Conservation (phyloP, 192 early-diverging fungal species). For the Rhizophagus prolifer region DNA sequence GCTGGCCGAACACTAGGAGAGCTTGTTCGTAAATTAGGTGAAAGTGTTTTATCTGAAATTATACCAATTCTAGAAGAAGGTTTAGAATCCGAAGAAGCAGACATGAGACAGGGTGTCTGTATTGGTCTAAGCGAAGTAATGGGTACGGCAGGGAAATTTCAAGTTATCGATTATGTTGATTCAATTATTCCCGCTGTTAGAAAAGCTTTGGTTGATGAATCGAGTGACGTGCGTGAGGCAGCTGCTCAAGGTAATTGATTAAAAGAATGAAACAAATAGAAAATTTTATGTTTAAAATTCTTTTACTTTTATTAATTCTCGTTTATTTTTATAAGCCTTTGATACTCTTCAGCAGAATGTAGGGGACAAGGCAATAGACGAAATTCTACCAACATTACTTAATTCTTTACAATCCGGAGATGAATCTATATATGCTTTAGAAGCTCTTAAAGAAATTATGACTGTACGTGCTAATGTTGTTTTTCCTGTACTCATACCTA, state of each 20-base stretch:
- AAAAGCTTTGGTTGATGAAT: constrained; percentile 83
- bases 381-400: constrained; percentile 87
- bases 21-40: constrained; percentile 93
- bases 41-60: constrained; percentile 80
- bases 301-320: neutral
- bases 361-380: constrained; percentile 91
- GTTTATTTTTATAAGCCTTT: constrained; percentile 60
- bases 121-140: constrained; percentile 93
- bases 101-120: constrained; percentile 89
- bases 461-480: constrained; percentile 94
- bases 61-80: constrained; percentile 89
- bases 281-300: neutral
- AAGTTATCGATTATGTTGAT: constrained; percentile 82
- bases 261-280: no score
- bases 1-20: constrained; percentile 93
- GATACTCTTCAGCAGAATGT: constrained; percentile 90
- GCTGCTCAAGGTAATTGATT: constrained; percentile 69
- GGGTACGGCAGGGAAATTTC: constrained; percentile 73
- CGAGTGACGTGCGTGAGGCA: constrained; percentile 84
- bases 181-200: constrained; percentile 81
- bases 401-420: constrained; percentile 66
- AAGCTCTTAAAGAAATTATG: constrained; percentile 97
- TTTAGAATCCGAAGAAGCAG: constrained; percentile 63
- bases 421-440: constrained; percentile 76
- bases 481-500: constrained; percentile 97